Conservation (phyloP, 192 early-diverging fungal species). For the Coemansia sp. region DNA sequence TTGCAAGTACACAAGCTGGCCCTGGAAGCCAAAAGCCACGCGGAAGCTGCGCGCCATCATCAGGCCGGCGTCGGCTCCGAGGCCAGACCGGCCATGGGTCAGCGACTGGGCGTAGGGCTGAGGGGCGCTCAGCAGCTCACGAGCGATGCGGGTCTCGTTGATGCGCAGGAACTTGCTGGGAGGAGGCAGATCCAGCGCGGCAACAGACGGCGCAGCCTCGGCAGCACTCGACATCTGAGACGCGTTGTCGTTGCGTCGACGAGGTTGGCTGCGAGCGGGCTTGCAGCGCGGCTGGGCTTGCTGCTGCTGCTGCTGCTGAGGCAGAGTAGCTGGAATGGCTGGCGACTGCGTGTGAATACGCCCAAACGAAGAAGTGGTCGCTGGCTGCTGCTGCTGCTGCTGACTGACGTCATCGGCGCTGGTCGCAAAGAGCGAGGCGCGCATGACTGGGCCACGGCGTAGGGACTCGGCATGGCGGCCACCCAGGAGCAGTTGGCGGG, state of each 20-base stretch:
- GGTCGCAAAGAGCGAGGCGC: conserved; percentile 49
- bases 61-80: conserved; percentile 72
- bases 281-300: not conserved
- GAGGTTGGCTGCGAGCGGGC: not conserved
- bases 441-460: conserved; percentile 45
- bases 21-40: conserved; percentile 84
- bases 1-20: conserved; percentile 61
- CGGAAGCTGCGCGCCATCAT: conserved; percentile 83
- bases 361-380: not conserved
- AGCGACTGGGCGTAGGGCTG: conserved; percentile 43
- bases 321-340: conserved; percentile 15
- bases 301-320: not conserved
- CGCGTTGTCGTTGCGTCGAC: conserved; percentile 5
- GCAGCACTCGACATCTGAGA: not conserved
- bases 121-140: conserved; percentile 11
- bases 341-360: conserved; percentile 24
- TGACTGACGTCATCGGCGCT: not conserved
- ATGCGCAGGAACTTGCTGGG: conserved; percentile 46
- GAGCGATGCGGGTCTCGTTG: conserved; percentile 23
- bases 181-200: conserved; percentile 36
- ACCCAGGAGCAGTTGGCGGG: conserved; percentile 29
- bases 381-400: not conserved
- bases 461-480: conserved; percentile 32
- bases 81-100: conserved; percentile 50
- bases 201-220: conserved; percentile 11